Percentiles rank a stretch among this genome's conserved stretches.
phyloP scores from a whole-genome alignment of 805 yeast genomes.

The Myxozyma vanderwaltii region DNA sequence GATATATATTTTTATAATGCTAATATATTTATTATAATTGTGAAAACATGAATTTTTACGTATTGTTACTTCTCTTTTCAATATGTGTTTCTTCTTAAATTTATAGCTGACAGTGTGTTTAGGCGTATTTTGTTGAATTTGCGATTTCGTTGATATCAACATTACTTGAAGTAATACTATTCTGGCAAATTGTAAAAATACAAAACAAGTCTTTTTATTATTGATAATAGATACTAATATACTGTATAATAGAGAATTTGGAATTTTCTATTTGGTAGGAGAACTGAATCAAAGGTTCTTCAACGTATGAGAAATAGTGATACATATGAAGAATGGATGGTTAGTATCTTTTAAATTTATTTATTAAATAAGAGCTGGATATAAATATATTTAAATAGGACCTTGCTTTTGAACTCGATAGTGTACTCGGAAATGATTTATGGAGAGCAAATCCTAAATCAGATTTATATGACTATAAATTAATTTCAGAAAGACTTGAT shows the following conservation, averaged over 20 bases:
- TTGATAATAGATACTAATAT: background rate
- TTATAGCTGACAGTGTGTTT: too few species aligned
- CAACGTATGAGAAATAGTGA: slow-evolving; percentile 53
- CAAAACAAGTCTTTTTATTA: too few species aligned
- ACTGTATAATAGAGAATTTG: slow-evolving; percentile 13
- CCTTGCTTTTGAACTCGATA: slow-evolving; percentile 50
- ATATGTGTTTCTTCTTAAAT: too few species aligned
- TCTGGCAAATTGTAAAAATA: slow-evolving; percentile 15
- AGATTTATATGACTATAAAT: slow-evolving; percentile 76
- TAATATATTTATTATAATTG: too few species aligned
- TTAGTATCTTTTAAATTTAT: slow-evolving; percentile 4
- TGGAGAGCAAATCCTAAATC: slow-evolving; percentile 66
- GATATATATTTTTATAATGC: too few species aligned
- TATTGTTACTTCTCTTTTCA: too few species aligned
- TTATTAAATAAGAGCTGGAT: background rate
- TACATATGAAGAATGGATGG: slow-evolving; percentile 72
- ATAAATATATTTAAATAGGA: slow-evolving; percentile 20
- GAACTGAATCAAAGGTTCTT: slow-evolving; percentile 49
- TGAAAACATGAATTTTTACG: too few species aligned
- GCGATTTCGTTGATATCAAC: slow-evolving; percentile 3
- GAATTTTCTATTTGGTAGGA: slow-evolving; percentile 44
- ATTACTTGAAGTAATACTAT: slow-evolving; percentile 5
- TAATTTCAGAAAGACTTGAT: slow-evolving; percentile 74
- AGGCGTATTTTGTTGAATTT: background rate
- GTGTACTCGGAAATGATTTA: slow-evolving; percentile 46